Base-by-base conservation (phyloP, 352 stramenopile genomes). In the Phytophthora pseudosyringae region DNA sequence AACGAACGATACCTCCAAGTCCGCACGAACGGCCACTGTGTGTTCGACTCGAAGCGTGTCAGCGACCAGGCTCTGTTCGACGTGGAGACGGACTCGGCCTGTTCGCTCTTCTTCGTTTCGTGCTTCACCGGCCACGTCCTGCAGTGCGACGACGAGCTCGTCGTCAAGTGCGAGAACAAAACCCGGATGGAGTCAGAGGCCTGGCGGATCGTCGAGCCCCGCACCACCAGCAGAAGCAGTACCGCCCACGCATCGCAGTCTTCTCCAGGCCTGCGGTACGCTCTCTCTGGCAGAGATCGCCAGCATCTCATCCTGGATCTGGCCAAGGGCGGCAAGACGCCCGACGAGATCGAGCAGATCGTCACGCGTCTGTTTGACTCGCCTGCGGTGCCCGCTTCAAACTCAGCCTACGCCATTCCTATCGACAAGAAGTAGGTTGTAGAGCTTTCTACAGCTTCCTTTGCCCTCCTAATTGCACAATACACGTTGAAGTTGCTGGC, bases 1-100 rank as follows among this genome's bases (percentile, higher is more conserved):
- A 72, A 67, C 50, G 46, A 43, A 11, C 54, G 54, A 10, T 69
- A 64, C 47, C 51, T 69, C 9, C 36, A 59, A 41, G 61, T 59
- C 15, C 53, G 25, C 29, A 21, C 54, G 16, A 56, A 64, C 18
- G 47, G 54, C 5, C 35, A 66, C 15, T 75, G 62, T 16, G 18
- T 59, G 6, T 71, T 75, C 12, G 56, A 58, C 51, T 41, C 59
- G 16, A 72, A 32, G 25, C n/a, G 26, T 16, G 9, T 57, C 31
- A 41, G 21, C 5, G 45, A 59, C 8, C 31, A 44, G 44, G 40
- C 46, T 11, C 35, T 61, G 13, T 71, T 71, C 44, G 49, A 29
- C 1, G 55, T 75, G 11, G 62, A 69, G 56, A 69, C 51, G 3
- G 29, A 64, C 21, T 49, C 16, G 3, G 13, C 13, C 28, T 59